phyloP scores from a whole-genome alignment of 1,139 yeast species.

The Blastobotrys elegans region DNA sequence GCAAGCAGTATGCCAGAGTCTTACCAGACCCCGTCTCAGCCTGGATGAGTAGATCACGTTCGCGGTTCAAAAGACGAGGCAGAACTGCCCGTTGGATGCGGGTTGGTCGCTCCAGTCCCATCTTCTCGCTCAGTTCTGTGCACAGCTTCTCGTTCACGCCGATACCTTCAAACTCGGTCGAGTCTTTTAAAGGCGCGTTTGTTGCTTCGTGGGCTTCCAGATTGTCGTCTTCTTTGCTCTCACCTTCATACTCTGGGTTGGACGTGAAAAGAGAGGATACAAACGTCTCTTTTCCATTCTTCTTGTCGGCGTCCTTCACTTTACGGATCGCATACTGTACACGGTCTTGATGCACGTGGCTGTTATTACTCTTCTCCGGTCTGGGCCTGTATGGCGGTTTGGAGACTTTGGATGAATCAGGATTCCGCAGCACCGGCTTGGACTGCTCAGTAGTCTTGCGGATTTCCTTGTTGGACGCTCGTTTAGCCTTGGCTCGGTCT shows the following conservation, averaged over 20 bases:
- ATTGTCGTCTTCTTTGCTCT: conserved; percentile 20
- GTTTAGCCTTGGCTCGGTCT: conserved; percentile 55
- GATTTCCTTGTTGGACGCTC: conserved; percentile 12
- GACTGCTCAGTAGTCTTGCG: background rate
- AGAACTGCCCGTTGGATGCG: conserved; percentile 77
- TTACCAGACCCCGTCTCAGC: conserved; percentile 98
- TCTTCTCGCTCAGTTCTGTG: conserved; percentile 51
- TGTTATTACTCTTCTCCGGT: background rate
- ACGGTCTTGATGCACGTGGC: too few relatives aligned
- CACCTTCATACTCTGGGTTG: conserved; percentile 36
- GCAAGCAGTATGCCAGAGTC: conserved; percentile 78
- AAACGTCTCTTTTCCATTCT: conserved; percentile 42
- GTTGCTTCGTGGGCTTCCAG: conserved; percentile 51
- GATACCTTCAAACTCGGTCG: conserved; percentile 63
- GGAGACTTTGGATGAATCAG: background rate
- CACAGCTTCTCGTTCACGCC: conserved; percentile 57
- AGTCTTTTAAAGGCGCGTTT: conserved; percentile 76
- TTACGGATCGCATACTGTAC: conserved; percentile 4
- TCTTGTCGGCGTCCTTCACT: conserved; percentile 10
- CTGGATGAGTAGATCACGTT: conserved; percentile 73
- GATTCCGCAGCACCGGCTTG: conserved; percentile 1
- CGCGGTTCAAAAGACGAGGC: conserved; percentile 53
- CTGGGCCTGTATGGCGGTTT: background rate
- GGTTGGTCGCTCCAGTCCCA: conserved; percentile 70
- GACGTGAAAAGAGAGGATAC: conserved; percentile 87